Base-by-base conservation (phyloP, 176 grass and related monocot genomes). In the Carex parvula region DNA sequence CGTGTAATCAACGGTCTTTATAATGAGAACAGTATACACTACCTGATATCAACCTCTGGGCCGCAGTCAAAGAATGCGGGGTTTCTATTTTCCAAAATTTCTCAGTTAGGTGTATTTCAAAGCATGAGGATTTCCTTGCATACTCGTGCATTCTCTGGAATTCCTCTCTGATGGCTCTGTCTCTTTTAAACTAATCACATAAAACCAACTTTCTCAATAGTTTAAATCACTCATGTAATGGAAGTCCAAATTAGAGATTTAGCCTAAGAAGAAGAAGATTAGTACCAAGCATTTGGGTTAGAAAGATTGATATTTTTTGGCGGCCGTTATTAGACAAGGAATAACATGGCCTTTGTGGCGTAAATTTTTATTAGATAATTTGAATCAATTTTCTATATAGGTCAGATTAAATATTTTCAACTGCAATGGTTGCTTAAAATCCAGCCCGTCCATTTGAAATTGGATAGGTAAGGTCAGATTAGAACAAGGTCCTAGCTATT, bases 221-320 rank as follows among this genome's bases (percentile, higher is more conserved):
- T 42, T 42, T 70, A 70, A 78, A 35, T 18, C 16, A 8, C 0
- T 26, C 50, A 32, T 33, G 20, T 56, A 35, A 41, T 42, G 41
- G 14, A 70, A 70, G 32, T 70, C 18, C 35, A 70, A 62, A 69
- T 69, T 16, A 57, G 73, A 57, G 73, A 78, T 33, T 78, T 78
- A 53, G 21, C 71, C 11, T 75, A 33, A 18, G 73, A 78, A 78
- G 46, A 78, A 55, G 2, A 57, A 30, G 15, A 53, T 22, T 6
- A 52, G 46, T 42, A 7, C 8, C 11, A 26, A 2, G 70, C 20
- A 15, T 53, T 50, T 73, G 18, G 42, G 46, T 42, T 35, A 37
- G 69, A 72, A 72, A 18, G 39, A 72, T 46, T 48, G 10, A 21
- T 72, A 12, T 71, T 71, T 39, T 76, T 32, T 32, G 46, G 50